Percentiles rank a stretch among this genome's conserved stretches.
Conservation (phyloP, 2,329 filamentous ascomycete species). For the Epichloe aotearoae region DNA sequence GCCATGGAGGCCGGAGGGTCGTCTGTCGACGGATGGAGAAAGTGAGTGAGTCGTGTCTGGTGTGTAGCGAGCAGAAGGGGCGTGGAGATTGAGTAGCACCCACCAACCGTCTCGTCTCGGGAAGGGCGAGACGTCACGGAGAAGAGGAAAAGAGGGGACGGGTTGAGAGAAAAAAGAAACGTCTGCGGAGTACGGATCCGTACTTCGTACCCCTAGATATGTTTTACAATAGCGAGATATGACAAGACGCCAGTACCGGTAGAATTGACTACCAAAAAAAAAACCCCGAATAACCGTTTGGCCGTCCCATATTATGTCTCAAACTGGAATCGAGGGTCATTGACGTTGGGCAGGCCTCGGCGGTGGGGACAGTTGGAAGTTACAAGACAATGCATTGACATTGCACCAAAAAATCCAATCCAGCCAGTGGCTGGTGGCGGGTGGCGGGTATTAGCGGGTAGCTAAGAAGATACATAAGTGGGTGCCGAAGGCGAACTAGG, state of each 20-base stretch:
- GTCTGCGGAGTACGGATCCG: neutral
- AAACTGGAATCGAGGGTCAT: neutral
- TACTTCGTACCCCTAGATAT: neutral
- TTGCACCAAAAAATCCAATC: too few relatives aligned
- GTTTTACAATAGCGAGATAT: too few relatives aligned
- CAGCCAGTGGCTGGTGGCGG: neutral
- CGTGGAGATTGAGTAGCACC: neutral
- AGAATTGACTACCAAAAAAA: neutral
- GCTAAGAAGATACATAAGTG: too few relatives aligned
- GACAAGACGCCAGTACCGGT: neutral
- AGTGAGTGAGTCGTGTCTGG: neutral
- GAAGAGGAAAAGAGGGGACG: neutral
- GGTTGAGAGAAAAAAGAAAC: neutral
- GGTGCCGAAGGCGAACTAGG: too few relatives aligned
- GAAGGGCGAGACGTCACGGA: neutral
- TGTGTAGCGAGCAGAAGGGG: neutral
- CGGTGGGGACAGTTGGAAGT: neutral
- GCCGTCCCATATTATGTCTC: neutral
- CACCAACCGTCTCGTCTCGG: neutral
- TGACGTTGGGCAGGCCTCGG: too few relatives aligned
- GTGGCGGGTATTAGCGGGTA: neutral
- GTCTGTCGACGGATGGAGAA: neutral
- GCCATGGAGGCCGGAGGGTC: constrained; percentile 1
- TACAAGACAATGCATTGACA: neutral
- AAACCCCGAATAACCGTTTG: neutral